Conservation (phyloP, 371 early-diverging fungal species). For the Mortierella sp. region DNA sequence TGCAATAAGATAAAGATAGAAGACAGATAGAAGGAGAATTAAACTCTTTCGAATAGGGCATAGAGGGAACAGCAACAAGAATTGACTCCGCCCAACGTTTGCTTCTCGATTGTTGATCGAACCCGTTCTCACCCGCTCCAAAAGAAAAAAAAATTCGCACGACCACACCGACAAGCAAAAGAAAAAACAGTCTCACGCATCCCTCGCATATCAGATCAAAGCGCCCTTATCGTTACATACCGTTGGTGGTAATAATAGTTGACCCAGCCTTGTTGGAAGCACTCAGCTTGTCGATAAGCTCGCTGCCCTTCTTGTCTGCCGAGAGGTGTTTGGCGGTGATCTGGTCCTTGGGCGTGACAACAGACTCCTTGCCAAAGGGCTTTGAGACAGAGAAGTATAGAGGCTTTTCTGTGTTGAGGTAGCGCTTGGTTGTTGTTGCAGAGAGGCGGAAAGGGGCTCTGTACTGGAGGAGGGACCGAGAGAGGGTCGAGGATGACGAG, state of each 20-base stretch:
- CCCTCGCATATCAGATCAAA: not conserved
- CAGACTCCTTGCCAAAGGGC: not conserved
- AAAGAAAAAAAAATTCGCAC: not conserved
- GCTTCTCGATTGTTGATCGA: not conserved
- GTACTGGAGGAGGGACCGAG: not conserved
- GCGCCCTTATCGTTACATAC: constrained; percentile 2
- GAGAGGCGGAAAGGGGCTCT: constrained; percentile 2
- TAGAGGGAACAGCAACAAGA: not conserved
- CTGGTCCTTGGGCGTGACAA: not conserved
- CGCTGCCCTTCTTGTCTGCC: constrained; percentile 24
- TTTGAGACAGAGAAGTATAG: constrained; percentile 26
- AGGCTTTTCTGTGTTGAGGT: constrained; percentile 26
- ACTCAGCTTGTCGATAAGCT: constrained; percentile 27
- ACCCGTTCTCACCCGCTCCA: constrained; percentile 8
- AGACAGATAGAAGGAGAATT: not conserved
- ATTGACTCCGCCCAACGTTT: not conserved
- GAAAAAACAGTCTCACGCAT: not conserved
- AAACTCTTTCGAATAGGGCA: not conserved
- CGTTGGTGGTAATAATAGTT: constrained; percentile 35
- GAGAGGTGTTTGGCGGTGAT: not conserved
- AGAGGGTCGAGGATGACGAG: not conserved
- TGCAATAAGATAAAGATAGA: not conserved
- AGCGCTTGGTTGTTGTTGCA: not conserved
- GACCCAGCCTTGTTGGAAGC: constrained; percentile 18
- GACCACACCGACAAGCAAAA: not conserved